These are phyloP conservation scores for Aspergillus ruber DNA, from an alignment of 2,329 filamentous ascomycete genomes.

Conservation along the genomic window DNA sequence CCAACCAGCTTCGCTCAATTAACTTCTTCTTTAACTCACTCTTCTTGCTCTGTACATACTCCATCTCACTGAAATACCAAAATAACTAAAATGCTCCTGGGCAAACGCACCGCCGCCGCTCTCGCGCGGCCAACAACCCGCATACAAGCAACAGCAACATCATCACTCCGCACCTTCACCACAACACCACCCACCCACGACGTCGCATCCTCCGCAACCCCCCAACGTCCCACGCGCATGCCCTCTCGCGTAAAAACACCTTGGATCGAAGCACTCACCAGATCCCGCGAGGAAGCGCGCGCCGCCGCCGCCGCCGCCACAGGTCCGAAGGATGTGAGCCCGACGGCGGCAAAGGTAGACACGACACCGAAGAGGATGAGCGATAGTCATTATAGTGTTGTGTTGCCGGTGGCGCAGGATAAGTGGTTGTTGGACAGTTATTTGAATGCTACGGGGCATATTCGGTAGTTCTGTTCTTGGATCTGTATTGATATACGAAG, in stretches of 20 bases:
- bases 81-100: too few species aligned
- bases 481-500: too few species aligned
- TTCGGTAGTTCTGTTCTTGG: conserved; percentile 43
- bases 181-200: neutral
- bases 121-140: too few species aligned
- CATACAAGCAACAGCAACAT: too few species aligned
- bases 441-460: conserved; percentile 68
- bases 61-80: too few species aligned
- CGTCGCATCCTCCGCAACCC: neutral
- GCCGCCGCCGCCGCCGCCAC: neutral
- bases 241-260: conserved; percentile 58
- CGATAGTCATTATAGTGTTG: conserved; percentile 63
- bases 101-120: too few species aligned
- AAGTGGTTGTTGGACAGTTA: conserved; percentile 74
- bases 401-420: conserved; percentile 64
- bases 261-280: conserved; percentile 60
- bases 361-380: conserved; percentile 62
- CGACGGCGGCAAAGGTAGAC: conserved; percentile 43
- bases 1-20: neutral
- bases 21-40: too few species aligned
- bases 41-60: too few species aligned
- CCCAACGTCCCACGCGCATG: conserved; percentile 37
- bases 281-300: conserved; percentile 42
- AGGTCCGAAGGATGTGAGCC: conserved; percentile 3
- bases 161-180: too few species aligned